Conservation (phyloP, 257 asterid genomes). For the Echium plantagineum region DNA sequence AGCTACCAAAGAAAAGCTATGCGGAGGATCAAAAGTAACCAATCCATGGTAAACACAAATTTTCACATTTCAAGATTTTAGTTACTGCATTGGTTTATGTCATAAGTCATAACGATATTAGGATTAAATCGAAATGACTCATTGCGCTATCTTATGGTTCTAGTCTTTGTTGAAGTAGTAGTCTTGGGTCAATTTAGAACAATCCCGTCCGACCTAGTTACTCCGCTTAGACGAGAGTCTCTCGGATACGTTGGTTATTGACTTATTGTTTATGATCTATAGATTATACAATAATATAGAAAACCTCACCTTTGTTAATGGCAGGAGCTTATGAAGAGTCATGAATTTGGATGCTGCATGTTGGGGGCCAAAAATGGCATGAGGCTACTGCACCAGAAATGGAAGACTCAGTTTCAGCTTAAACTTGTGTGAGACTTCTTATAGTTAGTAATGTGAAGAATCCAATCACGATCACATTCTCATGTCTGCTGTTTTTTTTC, state of each 20-base stretch:
- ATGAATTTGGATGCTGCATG: not conserved
- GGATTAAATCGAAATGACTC: no score
- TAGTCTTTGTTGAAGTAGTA: no score
- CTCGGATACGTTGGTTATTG: no score
- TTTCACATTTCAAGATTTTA: not conserved
- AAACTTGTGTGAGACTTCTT: slow-evolving; percentile 3
- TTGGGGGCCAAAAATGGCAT: not conserved
- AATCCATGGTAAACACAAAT: not conserved
- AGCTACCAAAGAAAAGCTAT: slow-evolving; percentile 53
- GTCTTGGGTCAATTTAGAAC: no score
- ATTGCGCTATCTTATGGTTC: no score
- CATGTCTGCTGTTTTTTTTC: not conserved
- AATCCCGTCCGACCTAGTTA: no score
- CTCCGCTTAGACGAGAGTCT: no score
- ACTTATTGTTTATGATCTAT: no score
- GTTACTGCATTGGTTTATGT: not conserved
- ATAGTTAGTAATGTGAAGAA: not conserved
- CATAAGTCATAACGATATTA: no score
- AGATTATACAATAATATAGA: no score
- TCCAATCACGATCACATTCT: not conserved
- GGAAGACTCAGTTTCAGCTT: not conserved
- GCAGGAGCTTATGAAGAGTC: not conserved
- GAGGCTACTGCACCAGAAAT: not conserved
- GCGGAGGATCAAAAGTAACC: not conserved
- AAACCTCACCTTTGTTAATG: not conserved